These are phyloP conservation scores for Colletotrichum paranaense DNA, from an alignment of 2,329 filamentous ascomycete genomes.

Conservation along the genomic window DNA sequence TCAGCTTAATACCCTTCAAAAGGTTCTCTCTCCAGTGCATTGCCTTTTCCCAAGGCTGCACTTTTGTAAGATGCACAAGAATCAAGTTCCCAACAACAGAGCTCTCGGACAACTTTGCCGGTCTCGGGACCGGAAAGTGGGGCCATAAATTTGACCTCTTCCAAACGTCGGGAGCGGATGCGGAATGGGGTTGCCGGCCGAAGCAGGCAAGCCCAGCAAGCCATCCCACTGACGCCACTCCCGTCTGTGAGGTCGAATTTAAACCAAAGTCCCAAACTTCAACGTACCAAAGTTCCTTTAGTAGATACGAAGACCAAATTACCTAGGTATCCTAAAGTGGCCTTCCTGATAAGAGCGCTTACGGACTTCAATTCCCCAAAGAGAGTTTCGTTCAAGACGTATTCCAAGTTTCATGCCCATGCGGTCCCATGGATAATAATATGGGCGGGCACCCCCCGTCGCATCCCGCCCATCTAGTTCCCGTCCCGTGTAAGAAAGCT, in stretches of 20 bases:
- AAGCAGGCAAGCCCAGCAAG: not conserved
- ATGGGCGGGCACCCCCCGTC: not conserved
- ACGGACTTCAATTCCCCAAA: not conserved
- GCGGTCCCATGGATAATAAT: too few species aligned
- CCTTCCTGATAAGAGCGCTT: not conserved
- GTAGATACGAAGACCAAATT: not conserved
- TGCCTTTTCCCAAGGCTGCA: not conserved
- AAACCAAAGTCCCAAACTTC: not conserved
- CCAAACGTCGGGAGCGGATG: not conserved
- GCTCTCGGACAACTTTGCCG: conserved; percentile 21
- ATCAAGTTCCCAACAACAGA: not conserved
- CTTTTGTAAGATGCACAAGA: not conserved
- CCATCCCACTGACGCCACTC: not conserved
- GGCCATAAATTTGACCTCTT: not conserved
- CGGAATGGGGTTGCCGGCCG: not conserved
- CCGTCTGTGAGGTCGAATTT: too few species aligned
- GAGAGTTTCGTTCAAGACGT: not conserved
- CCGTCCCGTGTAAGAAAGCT: not conserved
- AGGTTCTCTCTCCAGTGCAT: not conserved
- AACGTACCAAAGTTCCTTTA: not conserved
- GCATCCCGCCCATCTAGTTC: not conserved
- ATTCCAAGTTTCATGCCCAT: not conserved
- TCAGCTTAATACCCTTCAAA: not conserved
- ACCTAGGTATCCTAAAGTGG: not conserved
- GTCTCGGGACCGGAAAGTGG: conserved; percentile 24